Conservation (phyloP, 2,329 filamentous ascomycete genomes). For the Claviceps sp. region DNA sequence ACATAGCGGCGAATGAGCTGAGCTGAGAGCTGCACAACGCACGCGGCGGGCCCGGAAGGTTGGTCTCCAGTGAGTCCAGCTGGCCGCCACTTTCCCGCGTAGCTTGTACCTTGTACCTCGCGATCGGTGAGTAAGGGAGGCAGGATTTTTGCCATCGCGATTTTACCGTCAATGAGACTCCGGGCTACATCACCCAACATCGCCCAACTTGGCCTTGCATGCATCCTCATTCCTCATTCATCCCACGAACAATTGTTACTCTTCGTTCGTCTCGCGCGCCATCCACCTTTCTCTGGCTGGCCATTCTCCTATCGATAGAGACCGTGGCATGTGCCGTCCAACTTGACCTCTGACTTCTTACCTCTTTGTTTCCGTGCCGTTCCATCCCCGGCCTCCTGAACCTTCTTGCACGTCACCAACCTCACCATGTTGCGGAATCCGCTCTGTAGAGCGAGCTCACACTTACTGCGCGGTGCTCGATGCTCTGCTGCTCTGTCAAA, state of each 20-base stretch:
- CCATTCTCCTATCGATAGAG: slow-evolving; percentile 16
- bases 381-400: slow-evolving; percentile 5
- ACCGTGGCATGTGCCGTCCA: slow-evolving; percentile 19
- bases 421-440: slow-evolving; percentile 59
- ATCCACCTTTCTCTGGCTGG: not conserved
- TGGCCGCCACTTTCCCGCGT: not conserved
- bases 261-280: slow-evolving; percentile 16
- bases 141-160: slow-evolving; percentile 4
- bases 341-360: slow-evolving; percentile 9
- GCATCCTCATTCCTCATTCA: slow-evolving; percentile 6
- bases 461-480: slow-evolving; percentile 44
- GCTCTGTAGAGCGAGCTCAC: slow-evolving; percentile 49
- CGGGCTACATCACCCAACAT: too few species aligned
- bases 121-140: not conserved
- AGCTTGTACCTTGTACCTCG: not conserved
- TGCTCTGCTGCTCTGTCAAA: slow-evolving; percentile 26
- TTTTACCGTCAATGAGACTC: not conserved
- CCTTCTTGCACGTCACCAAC: slow-evolving; percentile 4
- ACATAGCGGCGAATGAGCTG: too few species aligned
- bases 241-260: slow-evolving; percentile 18
- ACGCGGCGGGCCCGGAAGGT: too few species aligned
- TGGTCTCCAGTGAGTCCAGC: not conserved
- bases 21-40: too few species aligned
- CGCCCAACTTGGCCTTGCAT: slow-evolving; percentile 1
- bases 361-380: slow-evolving; percentile 7